These are phyloP conservation scores for Cryptococcus neoformans DNA, from an alignment of 1,284 basidiomycete genomes.

Conservation along the genomic window DNA sequence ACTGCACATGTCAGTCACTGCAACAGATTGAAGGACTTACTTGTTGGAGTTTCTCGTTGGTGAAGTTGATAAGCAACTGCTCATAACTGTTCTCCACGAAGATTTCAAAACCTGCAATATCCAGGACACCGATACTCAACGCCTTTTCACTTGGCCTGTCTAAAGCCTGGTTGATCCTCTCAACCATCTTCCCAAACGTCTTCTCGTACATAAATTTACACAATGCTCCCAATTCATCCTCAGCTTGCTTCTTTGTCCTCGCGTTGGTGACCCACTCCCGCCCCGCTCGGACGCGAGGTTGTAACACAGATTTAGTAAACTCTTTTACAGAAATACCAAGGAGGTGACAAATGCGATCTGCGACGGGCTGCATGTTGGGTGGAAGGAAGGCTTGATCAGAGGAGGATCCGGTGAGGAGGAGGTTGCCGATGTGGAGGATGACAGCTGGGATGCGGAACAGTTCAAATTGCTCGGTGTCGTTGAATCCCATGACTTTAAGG, in stretches of 20 bases:
- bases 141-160: constrained; percentile 90
- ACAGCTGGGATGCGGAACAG: constrained; percentile 93
- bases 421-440: constrained; percentile 94
- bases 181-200: constrained; percentile 89
- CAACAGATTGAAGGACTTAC: constrained; percentile 9
- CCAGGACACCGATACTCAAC: constrained; percentile 91
- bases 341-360: constrained; percentile 89
- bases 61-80: constrained; percentile 98
- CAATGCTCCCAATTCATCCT: constrained; percentile 87
- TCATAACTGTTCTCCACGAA: constrained; percentile 79
- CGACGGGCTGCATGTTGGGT: constrained; percentile 53
- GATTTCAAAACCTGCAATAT: constrained; percentile 99
- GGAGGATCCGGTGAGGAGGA: constrained; percentile 74
- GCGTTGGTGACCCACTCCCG: constrained; percentile 94
- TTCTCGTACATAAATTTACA: constrained; percentile 99
- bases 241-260: constrained; percentile 84
- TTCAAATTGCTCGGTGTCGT: constrained; percentile 78
- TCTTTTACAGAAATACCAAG: constrained; percentile 88
- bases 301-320: constrained; percentile 81
- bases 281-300: constrained; percentile 88
- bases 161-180: constrained; percentile 89
- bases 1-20: constrained; percentile 44
- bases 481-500: constrained; percentile 59
- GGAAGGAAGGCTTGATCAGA: constrained; percentile 86
- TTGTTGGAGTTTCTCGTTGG: constrained; percentile 95